Evolutionary conservation across 2,329 filamentous ascomycete genomes (phyloP), one percentile per base, ranked within the genome.

Genomic region (Cladobotryum mycophilum): DNA sequence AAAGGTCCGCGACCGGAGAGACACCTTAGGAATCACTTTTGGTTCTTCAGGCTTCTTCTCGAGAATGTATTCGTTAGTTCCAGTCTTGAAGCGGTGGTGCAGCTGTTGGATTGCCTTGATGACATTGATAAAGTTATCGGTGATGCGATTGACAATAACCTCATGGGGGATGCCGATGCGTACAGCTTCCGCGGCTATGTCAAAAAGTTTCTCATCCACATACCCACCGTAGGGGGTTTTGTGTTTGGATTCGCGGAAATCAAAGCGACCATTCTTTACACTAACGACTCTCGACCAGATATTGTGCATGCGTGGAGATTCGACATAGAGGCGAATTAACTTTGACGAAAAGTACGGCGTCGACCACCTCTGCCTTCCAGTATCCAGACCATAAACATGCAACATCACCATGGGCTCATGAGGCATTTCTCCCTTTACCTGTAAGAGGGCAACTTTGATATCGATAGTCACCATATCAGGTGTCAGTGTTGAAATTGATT

Each of bases 111-210:
- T 82, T 2, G 91, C 87, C 68, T 99, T 99, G 57, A 88, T 72
- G 1, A 88, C 84, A 60, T 96, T 99, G 59, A 88, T 82, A 47
- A 95, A 74, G 61, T 97, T 99, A 70, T 99, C 93, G n/a, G 92
- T 87, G 54, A 99, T 86, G 54, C 85, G 86, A 68, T 93, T 87
- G 61, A 97, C 79, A 20, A 95, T 82, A 59, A 99, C 80, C 60
- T 96, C 90, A 68, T 97, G 90, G 2, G 95, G 93, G 11, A 99
- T 84, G 5, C 86, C 89, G 41, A 97, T 66, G 12, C 93, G 84
- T 54, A 96, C 87, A 9, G 91, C 90, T 58, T 97, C 93, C 0
- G 87, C 81, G 38, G 82, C 83, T 8, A 96, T 68, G 65, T 99
- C 93, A 49, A 96, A 81, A 47, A 91, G 86, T 57, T 82, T 89